Conservation (phyloP, 306 rosid species). For the Hippophae gyantsensis region DNA sequence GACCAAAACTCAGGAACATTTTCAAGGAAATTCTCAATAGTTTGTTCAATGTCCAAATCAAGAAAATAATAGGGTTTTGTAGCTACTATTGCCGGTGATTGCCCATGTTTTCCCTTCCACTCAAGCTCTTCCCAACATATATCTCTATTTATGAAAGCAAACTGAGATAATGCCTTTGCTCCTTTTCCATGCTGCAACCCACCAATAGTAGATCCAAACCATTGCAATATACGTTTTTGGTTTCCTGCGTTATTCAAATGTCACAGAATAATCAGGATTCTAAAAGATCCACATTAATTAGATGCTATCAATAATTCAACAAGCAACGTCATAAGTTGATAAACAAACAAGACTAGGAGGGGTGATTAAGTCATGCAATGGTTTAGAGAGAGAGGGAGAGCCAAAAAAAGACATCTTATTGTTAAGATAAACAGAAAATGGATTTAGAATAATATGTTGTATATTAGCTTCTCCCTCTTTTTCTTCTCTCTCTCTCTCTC, state of each 20-base stretch:
- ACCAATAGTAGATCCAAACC: slow-evolving; percentile 50
- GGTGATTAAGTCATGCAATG: too few relatives aligned
- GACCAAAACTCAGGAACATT: slow-evolving; percentile 94
- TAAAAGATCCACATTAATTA: slow-evolving; percentile 4
- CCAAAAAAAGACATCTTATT: neutral
- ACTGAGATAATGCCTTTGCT: slow-evolving; percentile 65
- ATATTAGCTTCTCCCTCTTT: too few relatives aligned
- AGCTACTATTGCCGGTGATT: slow-evolving; percentile 91
- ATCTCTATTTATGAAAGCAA: slow-evolving; percentile 74
- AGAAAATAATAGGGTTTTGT: slow-evolving; percentile 93
- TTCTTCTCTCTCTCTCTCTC: too few relatives aligned
- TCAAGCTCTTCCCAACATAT: slow-evolving; percentile 94
- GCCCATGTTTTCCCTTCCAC: slow-evolving; percentile 98
- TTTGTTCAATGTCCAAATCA: slow-evolving; percentile 62
- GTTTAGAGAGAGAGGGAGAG: too few relatives aligned
- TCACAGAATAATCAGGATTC: slow-evolving; percentile 25
- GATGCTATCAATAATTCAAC: slow-evolving; percentile 3
- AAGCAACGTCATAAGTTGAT: neutral
- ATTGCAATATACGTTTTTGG: slow-evolving; percentile 47
- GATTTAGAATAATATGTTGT: neutral
- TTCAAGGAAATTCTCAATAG: slow-evolving; percentile 64
- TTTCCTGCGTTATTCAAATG: slow-evolving; percentile 49
- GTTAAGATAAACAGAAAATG: neutral
- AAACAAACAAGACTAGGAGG: neutral
- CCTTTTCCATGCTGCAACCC: slow-evolving; percentile 69